phyloP scores from a whole-genome alignment of 1,284 basidiomycete genomes.

The Flammula alnicola region DNA sequence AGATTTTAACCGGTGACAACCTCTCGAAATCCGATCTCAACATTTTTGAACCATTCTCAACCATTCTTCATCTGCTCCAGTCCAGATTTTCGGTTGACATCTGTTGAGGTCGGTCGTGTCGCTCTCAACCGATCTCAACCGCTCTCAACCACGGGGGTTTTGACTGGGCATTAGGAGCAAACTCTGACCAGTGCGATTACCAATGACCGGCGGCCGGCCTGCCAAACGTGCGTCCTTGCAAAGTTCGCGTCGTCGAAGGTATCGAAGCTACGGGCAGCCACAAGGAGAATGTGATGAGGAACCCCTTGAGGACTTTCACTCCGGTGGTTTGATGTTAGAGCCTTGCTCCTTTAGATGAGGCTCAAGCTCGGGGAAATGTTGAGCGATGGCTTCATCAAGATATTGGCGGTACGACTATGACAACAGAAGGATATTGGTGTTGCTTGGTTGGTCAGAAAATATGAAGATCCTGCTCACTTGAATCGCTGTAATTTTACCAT shows the following conservation, averaged over 20 bases:
- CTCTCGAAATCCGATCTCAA: too few species aligned
- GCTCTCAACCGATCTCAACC: too few species aligned
- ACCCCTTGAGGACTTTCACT: too few species aligned
- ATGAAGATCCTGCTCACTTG: constrained; percentile 10
- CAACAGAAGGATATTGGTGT: background rate
- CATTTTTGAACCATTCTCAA: too few species aligned
- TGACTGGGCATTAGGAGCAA: background rate
- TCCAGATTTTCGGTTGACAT: too few species aligned
- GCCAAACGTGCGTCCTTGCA: background rate
- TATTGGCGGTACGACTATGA: constrained; percentile 58
- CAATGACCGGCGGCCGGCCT: background rate
- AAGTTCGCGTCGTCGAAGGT: too few species aligned
- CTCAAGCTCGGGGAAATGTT: constrained; percentile 65
- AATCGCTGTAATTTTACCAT: constrained; percentile 82
- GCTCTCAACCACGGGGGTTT: too few species aligned
- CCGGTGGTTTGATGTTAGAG: constrained; percentile 4
- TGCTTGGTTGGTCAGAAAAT: background rate
- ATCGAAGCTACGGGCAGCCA: too few species aligned
- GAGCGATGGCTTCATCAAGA: constrained; percentile 60
- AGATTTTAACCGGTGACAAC: too few species aligned
- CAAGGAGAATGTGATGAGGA: too few species aligned
- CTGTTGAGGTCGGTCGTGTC: too few species aligned
- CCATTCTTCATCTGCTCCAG: too few species aligned
- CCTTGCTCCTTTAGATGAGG: constrained; percentile 27
- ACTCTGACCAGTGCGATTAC: background rate